These are phyloP conservation scores for Aspergillus hiratsukae DNA, from an alignment of 2,329 filamentous ascomycete genomes.

Conservation along the genomic window DNA sequence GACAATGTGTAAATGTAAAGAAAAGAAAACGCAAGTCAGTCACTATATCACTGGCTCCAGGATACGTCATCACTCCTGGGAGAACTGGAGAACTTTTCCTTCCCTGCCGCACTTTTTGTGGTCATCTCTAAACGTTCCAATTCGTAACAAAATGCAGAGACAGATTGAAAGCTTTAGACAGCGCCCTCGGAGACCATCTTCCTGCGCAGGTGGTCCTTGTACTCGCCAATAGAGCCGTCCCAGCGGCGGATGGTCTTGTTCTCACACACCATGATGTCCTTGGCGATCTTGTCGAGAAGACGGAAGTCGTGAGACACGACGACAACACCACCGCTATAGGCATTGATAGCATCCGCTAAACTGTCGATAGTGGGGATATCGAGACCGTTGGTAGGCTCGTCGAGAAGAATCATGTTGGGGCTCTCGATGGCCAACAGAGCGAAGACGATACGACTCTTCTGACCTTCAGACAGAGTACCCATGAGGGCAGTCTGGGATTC, in stretches of 20 bases:
- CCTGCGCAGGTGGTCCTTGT: constrained; percentile 98
- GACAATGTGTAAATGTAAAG: neutral
- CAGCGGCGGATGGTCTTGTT: constrained; percentile 89
- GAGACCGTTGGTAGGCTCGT: constrained; percentile 98
- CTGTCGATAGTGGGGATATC: constrained; percentile 99
- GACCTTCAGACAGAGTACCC: constrained; percentile 94
- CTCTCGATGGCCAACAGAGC: constrained; percentile 90
- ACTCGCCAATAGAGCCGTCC: constrained; percentile 84
- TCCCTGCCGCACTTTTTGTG: constrained; percentile 1
- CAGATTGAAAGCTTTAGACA: constrained; percentile 55
- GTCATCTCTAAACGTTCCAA: constrained; percentile 29
- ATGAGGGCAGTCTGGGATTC: constrained; percentile 95
- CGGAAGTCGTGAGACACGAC: constrained; percentile 99
- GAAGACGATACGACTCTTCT: constrained; percentile 98
- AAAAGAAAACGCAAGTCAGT: constrained; percentile 4
- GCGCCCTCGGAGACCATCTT: constrained; percentile 92
- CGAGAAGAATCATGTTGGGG: constrained; percentile 95
- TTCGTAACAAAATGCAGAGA: constrained; percentile 22
- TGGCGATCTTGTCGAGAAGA: constrained; percentile 97
- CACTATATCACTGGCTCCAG: constrained; percentile 10
- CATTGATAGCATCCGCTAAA: constrained; percentile 95
- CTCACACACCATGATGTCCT: constrained; percentile 99
- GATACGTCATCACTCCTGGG: constrained; percentile 19
- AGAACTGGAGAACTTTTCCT: constrained; percentile 3
- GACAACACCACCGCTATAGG: constrained; percentile 92